Evolutionary conservation across 2,329 filamentous ascomycete genomes (phyloP).

Genomic region (Colletotrichum agaves): DNA sequence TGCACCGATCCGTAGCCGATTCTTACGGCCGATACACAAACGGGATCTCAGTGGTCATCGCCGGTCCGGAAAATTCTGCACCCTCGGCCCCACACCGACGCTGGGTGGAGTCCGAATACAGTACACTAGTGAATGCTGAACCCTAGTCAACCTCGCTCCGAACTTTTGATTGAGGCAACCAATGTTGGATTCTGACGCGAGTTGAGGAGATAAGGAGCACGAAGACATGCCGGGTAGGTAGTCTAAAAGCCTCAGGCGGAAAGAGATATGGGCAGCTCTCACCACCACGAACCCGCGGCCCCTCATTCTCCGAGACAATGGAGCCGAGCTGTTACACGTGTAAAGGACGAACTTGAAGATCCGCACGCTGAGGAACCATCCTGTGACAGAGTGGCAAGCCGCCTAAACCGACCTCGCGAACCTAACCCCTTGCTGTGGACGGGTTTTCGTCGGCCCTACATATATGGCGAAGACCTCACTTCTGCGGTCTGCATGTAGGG

Average conservation of each 20-base stretch:
- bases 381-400: constrained; percentile 26
- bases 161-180: constrained; percentile 28
- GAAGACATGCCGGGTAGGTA: neutral
- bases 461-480: neutral
- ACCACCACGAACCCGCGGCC: neutral
- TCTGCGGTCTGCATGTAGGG: neutral
- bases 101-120: constrained; percentile 14
- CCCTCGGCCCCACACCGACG: constrained; percentile 25
- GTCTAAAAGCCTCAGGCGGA: neutral
- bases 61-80: constrained; percentile 35
- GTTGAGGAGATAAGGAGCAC: constrained; percentile 2
- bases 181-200: neutral
- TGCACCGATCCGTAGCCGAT: too few species aligned
- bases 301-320: neutral
- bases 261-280: neutral
- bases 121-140: too few species aligned
- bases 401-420: constrained; percentile 21
- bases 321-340: too few species aligned
- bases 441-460: constrained; percentile 6
- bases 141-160: neutral
- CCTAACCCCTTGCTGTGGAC: neutral
- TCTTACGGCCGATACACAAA: neutral
- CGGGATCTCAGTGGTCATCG: neutral
- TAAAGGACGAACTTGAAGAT: constrained; percentile 14
- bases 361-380: constrained; percentile 18